Evolutionary conservation across 2,329 filamentous ascomycete species (phyloP).

Genomic region (Fusarium sp.): DNA sequence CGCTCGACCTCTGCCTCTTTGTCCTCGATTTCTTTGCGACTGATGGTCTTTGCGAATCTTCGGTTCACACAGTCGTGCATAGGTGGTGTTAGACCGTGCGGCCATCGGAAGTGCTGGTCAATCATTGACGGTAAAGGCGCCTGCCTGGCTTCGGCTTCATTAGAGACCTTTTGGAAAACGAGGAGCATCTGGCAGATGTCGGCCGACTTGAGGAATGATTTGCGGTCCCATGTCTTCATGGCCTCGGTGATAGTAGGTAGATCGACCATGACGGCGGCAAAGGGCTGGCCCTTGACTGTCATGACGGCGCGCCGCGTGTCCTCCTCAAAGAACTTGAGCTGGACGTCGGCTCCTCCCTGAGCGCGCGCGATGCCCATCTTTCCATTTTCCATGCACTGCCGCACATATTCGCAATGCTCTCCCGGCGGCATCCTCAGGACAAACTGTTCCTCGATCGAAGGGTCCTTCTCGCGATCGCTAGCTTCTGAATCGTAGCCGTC

Average conservation of each 20-base stretch:
- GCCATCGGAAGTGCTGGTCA: conserved; percentile 77
- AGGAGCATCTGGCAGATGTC: conserved; percentile 92
- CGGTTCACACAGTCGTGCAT: conserved; percentile 88
- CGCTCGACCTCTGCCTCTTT: conserved; percentile 84
- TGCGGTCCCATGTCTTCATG: conserved; percentile 94
- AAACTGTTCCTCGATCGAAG: conserved; percentile 89
- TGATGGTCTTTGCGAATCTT: conserved; percentile 85
- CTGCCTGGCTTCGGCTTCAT: conserved; percentile 73
- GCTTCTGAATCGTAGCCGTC: conserved; percentile 98
- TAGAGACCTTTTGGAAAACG: conserved; percentile 76
- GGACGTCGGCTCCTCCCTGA: conserved; percentile 80
- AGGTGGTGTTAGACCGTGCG: conserved; percentile 88
- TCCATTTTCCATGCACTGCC: conserved; percentile 79
- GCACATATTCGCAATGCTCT: conserved; percentile 85
- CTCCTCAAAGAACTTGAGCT: conserved; percentile 81
- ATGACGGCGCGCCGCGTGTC: conserved; percentile 81
- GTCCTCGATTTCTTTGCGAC: conserved; percentile 84
- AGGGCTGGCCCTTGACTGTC: conserved; percentile 75
- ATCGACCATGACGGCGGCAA: conserved; percentile 84
- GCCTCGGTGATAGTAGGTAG: conserved; percentile 88
- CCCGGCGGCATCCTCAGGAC: conserved; percentile 90
- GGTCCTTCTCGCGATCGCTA: conserved; percentile 88
- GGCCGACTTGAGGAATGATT: conserved; percentile 87
- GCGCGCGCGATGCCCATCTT: conserved; percentile 75
- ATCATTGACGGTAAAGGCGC: conserved; percentile 78